Base-by-base conservation (phyloP, 768 basidiomycete species). In the Tubosaeta sp. region DNA sequence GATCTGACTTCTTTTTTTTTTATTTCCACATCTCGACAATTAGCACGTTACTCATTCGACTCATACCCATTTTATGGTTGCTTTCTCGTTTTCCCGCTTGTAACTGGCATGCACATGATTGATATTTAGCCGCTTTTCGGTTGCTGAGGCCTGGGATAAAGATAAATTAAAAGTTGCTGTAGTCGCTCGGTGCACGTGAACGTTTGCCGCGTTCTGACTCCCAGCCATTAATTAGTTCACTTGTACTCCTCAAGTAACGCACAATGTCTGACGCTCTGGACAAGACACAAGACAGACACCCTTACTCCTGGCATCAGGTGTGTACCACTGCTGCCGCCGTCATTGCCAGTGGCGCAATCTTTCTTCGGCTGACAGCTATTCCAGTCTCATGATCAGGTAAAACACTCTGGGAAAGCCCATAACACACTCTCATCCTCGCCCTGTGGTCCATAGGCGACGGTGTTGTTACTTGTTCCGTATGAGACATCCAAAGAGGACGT, bases 301-400 rank as follows among this genome's bases (percentile, higher is more conserved):
- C 77, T 18, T 91, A 91, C 60, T 88, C 89, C 56, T 91, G 89
- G 89, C 90, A 91, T 69, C 89, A 91, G 81, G 89, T 89, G 61
- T 55, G 78, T 67, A 45, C 52, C 6, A 21, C 41, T 6, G 24
- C 30, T 22, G 47, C 22, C 18, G 16, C 24, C n/a, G n/a, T 34
- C 25, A 41, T 40, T 14, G 44, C 35, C 44, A 63, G 54, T 53
- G 58, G 62, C 61, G 53, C 41, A 49, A 43, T 36, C 34, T 27
- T 52, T 51, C 21, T 40, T 10, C 19, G 49, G 53, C 59, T 65
- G 54, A 61, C 54, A 9, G 29, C 14, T 44, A 42, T 52, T 42
- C 30, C 57, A 91, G 89, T 90, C 89, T 55, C 89, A 91, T 78
- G 89, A 91, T 77, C 89, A 91, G 82, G 89, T 69, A 54, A 65